Percentiles rank a stretch among this genome's conserved stretches.
phyloP scores from a whole-genome alignment of 2,329 filamentous ascomycete genomes.

The Helicocarpus griseus region DNA sequence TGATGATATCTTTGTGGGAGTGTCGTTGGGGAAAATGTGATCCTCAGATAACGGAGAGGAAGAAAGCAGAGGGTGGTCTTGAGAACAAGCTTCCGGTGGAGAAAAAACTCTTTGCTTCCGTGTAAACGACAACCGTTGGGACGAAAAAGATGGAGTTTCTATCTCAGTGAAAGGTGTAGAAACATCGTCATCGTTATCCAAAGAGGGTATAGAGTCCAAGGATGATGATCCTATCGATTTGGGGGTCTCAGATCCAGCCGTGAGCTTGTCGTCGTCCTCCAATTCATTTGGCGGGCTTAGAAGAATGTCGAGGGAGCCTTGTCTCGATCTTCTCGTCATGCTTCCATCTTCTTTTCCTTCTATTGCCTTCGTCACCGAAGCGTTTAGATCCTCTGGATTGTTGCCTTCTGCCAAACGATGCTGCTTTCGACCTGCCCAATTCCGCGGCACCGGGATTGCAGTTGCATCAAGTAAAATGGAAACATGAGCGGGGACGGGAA shows the following conservation, averaged over 20 bases:
- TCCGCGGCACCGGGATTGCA: slow-evolving; percentile 45
- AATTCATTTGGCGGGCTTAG: slow-evolving; percentile 45
- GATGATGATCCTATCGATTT: slow-evolving; percentile 44
- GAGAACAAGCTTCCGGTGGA: slow-evolving; percentile 44
- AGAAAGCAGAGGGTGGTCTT: slow-evolving; percentile 49
- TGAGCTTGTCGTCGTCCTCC: slow-evolving; percentile 28
- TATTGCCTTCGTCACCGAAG: slow-evolving; percentile 42
- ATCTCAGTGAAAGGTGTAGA: slow-evolving; percentile 37
- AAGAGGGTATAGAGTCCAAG: slow-evolving; percentile 48
- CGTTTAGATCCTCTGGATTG: slow-evolving; percentile 43
- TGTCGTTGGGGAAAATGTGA: slow-evolving; percentile 7
- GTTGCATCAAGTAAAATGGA: slow-evolving; percentile 51
- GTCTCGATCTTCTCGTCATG: slow-evolving; percentile 22
- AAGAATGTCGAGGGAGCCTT: slow-evolving; percentile 45
- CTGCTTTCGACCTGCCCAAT: slow-evolving; percentile 29
- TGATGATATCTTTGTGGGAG: slow-evolving; percentile 20
- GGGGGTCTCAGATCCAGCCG: slow-evolving; percentile 32
- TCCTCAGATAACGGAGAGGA: slow-evolving; percentile 17
- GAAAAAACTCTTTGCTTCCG: slow-evolving; percentile 40
- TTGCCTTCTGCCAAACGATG: slow-evolving; percentile 32
- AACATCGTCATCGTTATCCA: slow-evolving; percentile 41
- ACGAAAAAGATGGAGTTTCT: slow-evolving; percentile 32
- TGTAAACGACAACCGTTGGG: slow-evolving; percentile 28
- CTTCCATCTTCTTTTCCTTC: slow-evolving; percentile 40
- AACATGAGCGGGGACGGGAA: slow-evolving; percentile 42